Evolutionary conservation across 2,329 filamentous ascomycete genomes (phyloP), one percentile per base, ranked within the genome.

Genomic region (Colletotrichum magnum): DNA sequence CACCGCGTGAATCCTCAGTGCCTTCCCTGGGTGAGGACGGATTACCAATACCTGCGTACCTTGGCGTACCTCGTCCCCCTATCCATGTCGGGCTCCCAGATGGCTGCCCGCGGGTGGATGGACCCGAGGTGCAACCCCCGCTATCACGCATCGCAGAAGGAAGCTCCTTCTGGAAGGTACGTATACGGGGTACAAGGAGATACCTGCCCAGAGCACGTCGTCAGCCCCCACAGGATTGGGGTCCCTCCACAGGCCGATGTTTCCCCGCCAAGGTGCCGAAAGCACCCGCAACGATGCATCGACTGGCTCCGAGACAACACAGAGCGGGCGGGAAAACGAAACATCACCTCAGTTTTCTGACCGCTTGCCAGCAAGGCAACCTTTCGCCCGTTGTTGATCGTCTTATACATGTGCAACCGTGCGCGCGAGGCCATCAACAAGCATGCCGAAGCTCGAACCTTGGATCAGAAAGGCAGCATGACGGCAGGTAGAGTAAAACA

Each of bases 241-340:
- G 45, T 43, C 53, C 52, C 51, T 28, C 45, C 36, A 39, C 64
- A 67, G 64, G 60, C 64, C 48, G 48, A 28, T 50, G 39, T 59
- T 65, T 59, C 61, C 48, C 65, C 50, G 61, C 65, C 65, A 65
- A 68, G 65, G 60, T 43, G 24, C 7, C 45, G 52, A 45, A 56
- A 47, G 60, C 60, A 63, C 50, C 60, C 21, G 32, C 45, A 50
- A 45, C 50, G 41, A 58, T 18, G 12, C 60, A 56, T 58, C 61
- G 53, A 68, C 36, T 68, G 65, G 65, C 18, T 32, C 45, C n/a
- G 64, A 64, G 43, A 36, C 61, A 56, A 32, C 52, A 32, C 18
- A 51, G 41, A 16, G 47, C 60, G 28, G 43, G 45, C 48, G 52
- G 45, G 36, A 53, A 65, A 60, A 60, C 39, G n/a, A 62, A 58